These are phyloP conservation scores for Cryptosporidium ubiquitum DNA, from an alignment of 169 alveolate species.

Conservation along the genomic window DNA sequence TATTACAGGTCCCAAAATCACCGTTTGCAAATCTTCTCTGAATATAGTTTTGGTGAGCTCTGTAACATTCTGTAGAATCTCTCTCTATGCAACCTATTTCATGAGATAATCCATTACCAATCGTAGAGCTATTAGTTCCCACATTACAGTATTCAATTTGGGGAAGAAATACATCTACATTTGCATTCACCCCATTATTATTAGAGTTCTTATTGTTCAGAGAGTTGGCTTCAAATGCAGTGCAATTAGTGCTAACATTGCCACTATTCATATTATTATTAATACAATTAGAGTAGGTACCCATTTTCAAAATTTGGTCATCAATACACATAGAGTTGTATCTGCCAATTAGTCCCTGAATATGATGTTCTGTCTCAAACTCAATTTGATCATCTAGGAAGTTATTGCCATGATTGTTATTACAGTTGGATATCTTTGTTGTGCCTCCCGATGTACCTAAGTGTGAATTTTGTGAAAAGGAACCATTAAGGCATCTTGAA, in stretches of 20 bases:
- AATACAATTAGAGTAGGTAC: conserved; percentile 19
- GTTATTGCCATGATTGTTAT: neutral
- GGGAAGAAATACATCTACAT: conserved; percentile 14
- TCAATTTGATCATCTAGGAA: conserved; percentile 10
- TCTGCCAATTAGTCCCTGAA: conserved; percentile 22
- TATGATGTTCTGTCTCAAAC: neutral
- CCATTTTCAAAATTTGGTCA: conserved; percentile 54
- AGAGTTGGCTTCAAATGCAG: conserved; percentile 9
- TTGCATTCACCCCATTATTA: neutral
- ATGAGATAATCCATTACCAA: neutral
- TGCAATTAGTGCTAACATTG: neutral
- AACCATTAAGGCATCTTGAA: neutral
- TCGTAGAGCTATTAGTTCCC: neutral
- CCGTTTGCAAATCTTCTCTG: conserved; percentile 32
- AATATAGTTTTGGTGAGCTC: conserved; percentile 12
- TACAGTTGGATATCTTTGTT: neutral
- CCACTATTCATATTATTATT: conserved; percentile 1
- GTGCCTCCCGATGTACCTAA: neutral
- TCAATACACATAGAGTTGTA: conserved; percentile 51
- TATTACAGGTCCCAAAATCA: conserved; percentile 38
- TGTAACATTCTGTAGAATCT: conserved; percentile 22
- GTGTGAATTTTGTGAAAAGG: conserved; percentile 12
- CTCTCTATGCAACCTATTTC: conserved; percentile 12
- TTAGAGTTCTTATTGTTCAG: neutral
- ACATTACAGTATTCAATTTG: neutral